Percentiles rank a stretch among this genome's conserved stretches.
phyloP scores from a whole-genome alignment of 306 rosid genomes.

The Clitoria ternatea region DNA sequence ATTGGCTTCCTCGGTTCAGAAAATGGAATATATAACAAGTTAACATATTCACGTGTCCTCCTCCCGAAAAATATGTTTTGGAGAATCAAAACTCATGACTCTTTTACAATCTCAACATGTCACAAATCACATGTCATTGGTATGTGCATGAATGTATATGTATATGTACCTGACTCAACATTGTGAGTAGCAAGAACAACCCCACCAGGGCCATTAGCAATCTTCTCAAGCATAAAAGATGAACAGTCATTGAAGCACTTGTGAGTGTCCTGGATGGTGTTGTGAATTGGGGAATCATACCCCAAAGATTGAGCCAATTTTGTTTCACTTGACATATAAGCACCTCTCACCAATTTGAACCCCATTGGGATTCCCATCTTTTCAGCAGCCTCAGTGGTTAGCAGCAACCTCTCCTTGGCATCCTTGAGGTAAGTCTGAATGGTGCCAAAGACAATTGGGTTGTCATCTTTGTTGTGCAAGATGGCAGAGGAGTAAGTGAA shows the following conservation, averaged over 20 bases:
- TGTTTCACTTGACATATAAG: conserved; percentile 80
- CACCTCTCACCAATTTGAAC: conserved; percentile 85
- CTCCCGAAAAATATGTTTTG: too few relatives aligned
- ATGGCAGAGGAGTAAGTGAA: conserved; percentile 72
- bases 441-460: conserved; percentile 61
- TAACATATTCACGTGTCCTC: too few relatives aligned
- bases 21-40: too few relatives aligned
- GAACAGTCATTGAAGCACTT: conserved; percentile 71
- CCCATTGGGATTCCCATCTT: conserved; percentile 68
- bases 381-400: conserved; percentile 46
- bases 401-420: conserved; percentile 61
- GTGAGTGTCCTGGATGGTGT: conserved; percentile 64
- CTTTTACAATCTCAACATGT: too few relatives aligned
- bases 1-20: not conserved
- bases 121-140: too few relatives aligned
- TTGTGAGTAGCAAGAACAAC: conserved; percentile 88
- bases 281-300: conserved; percentile 68
- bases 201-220: conserved; percentile 58
- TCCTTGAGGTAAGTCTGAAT: conserved; percentile 81
- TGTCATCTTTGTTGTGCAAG: conserved; percentile 44
- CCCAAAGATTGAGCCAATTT: conserved; percentile 58
- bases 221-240: conserved; percentile 53
- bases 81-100: too few relatives aligned
- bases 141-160: not conserved
- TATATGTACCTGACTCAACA: conserved; percentile 67